Conservation (phyloP, 257 asterid genomes). For the Nyctanthes arbortristis region DNA sequence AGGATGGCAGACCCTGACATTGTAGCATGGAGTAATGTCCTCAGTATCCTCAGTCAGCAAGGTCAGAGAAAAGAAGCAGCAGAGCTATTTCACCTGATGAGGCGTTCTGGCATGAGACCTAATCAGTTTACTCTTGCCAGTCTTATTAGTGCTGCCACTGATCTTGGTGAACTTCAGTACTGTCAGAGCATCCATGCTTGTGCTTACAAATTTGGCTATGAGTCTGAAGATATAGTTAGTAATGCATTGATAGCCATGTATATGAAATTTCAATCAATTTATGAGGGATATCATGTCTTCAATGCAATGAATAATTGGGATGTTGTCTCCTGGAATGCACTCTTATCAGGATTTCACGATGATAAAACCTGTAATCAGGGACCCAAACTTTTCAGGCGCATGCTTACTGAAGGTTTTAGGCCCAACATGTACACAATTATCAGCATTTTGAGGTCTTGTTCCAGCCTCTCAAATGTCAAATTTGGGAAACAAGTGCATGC, state of each 20-base stretch:
- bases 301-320: constrained; percentile 48
- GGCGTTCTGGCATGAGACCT: constrained; percentile 57
- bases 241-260: constrained; percentile 85
- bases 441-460: constrained; percentile 66
- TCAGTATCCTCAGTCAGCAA: constrained; percentile 69
- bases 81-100: constrained; percentile 60
- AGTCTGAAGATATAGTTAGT: constrained; percentile 51
- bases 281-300: constrained; percentile 58
- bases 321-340: constrained; percentile 77
- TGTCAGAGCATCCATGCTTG: constrained; percentile 80
- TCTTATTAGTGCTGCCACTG: constrained; percentile 64
- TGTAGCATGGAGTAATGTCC: constrained; percentile 81
- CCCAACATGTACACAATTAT: constrained; percentile 71
- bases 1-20: constrained; percentile 59
- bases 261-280: constrained; percentile 55
- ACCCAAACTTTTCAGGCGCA: constrained; percentile 43
- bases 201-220: constrained; percentile 60
- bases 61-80: constrained; percentile 72
- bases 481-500: constrained; percentile 81
- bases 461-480: constrained; percentile 47
- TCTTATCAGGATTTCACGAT: constrained; percentile 71
- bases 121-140: constrained; percentile 76
- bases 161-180: constrained; percentile 47
- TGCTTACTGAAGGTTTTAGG: constrained; percentile 64
- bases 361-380: constrained; percentile 57